Base-by-base conservation (phyloP, 2,329 filamentous ascomycete species). In the Exophiala mesophila region DNA sequence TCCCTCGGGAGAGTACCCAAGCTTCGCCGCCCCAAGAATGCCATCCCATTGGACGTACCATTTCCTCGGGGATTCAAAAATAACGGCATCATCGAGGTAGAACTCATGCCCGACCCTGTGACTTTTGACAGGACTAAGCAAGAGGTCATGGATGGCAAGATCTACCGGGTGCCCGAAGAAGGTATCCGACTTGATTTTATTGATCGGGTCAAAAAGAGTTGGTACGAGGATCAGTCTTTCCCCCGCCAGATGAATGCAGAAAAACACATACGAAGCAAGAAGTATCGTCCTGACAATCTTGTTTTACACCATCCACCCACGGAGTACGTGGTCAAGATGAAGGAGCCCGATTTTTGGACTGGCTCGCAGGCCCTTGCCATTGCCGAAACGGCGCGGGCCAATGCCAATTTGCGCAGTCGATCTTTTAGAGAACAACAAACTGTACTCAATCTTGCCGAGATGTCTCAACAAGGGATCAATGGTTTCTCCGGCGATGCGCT, bases 101-200 rank as follows among this genome's bases (percentile, higher is more conserved):
- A 82, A 41, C 71, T 73, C 26, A 75, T 82, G 24, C 74, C 78
- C 21, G 63, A 63, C 19, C 72, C 77, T 12, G 31, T 36, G 5
- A 40, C 33, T 5, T 24, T 49, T 10, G 74, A 77, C 15, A 71
- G 68, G 19, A 73, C 82, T 68, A 74, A 72, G 40, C 76, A 81
- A 44, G 62, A 74, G 6, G 68, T 72, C 42, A 74, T 76, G 12
- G 82, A 78, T 57, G 83, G 83, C n/a, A 73, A 76, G 19, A 68
- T 78, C 16, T 82, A 82, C 60, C 77, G 77, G 46, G 64, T 88
- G 40, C 73, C 77, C 1, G 79, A 79, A 47, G 71, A 71, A 55
- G 80, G 80, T 24, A 71, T 88, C 53, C 75, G 83, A 56, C 70
- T 81, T 9, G 81, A 88, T 58, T 88, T 95, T 61, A 78, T 94